phyloP scores from a whole-genome alignment of 352 stramenopile genomes.

The Pythium pyrilobum region DNA sequence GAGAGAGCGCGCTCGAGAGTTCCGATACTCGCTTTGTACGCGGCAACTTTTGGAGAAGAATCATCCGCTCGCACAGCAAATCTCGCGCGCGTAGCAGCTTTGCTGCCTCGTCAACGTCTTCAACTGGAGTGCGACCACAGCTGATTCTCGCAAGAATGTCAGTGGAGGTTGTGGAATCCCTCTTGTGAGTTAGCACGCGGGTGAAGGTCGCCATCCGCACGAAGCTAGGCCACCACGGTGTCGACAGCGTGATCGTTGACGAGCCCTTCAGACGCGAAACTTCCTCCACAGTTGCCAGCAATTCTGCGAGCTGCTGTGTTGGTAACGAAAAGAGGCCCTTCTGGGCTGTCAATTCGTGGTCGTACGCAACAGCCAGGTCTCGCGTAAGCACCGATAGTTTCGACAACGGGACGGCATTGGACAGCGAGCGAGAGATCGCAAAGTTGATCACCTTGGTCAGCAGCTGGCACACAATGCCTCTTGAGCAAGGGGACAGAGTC shows the following conservation, averaged over 20 bases:
- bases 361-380: constrained; percentile 53
- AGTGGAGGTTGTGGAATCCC: constrained; percentile 27
- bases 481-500: constrained; percentile 36
- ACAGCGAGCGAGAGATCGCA: constrained; percentile 40
- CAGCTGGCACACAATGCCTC: constrained; percentile 47
- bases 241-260: constrained; percentile 36
- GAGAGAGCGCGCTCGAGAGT: constrained; percentile 36
- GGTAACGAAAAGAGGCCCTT: constrained; percentile 59
- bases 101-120: constrained; percentile 45
- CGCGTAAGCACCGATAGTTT: constrained; percentile 48
- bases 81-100: constrained; percentile 25
- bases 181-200: constrained; percentile 39
- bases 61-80: constrained; percentile 41
- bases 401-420: constrained; percentile 48
- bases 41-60: constrained; percentile 68
- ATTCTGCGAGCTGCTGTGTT: constrained; percentile 57
- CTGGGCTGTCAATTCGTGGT: constrained; percentile 59
- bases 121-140: constrained; percentile 50
- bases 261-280: constrained; percentile 45
- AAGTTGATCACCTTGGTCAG: constrained; percentile 66
- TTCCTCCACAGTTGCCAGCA: constrained; percentile 60
- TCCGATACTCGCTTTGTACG: constrained; percentile 39
- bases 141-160: constrained; percentile 41
- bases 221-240: constrained; percentile 51
- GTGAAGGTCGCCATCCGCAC: constrained; percentile 61